Evolutionary conservation across 768 basidiomycete genomes (phyloP), one percentile per base, ranked within the genome.

Genomic region (Chalciporus pseudorubinellus): DNA sequence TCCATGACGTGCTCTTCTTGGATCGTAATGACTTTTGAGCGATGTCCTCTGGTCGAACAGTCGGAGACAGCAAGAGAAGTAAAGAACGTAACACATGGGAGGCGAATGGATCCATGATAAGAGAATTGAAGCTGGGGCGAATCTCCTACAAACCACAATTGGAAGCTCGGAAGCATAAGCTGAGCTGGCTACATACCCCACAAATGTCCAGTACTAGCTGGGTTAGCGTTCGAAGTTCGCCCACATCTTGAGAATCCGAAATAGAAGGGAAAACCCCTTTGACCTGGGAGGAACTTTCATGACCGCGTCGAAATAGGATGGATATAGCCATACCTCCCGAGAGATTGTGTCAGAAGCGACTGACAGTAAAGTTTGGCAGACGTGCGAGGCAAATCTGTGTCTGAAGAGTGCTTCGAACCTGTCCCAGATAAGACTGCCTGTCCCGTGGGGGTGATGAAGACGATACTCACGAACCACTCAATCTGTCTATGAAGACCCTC

Each of bases 361-460:
- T 2, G 77, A 78, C 57, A 98, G 77, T 56, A 97, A 71, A 1
- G 93, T 98, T 68, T 98, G 93, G 60, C 89, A 89, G 7, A 97
- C 95, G 81, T 98, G 95, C 21, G 94, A 95, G 14, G 88, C 92
- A 74, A 97, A 98, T 24, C 94, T 81, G 62, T 98, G 89, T 62
- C 77, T 83, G 24, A 79, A 72, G 22, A 94, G 75, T 20, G 72
- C 62, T 52, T 82, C 82, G 56, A 83, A 88, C 7, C 90, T 87
- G 52, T 33, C 53, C 39, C 40, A 41, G 48, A 38, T 33, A 21
- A 1, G 43, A 51, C 50, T 46, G 33, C 43, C 31, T 6, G 55
- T 51, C 33, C 40, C 31, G 45, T 26, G 49, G 47, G 50, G 42
- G 48, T 43, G 47, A 51, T 50, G 3, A 16, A 11, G 28, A 50